Evolutionary conservation across 805 yeast species (phyloP).

Genomic region (Yarrowia sp.): DNA sequence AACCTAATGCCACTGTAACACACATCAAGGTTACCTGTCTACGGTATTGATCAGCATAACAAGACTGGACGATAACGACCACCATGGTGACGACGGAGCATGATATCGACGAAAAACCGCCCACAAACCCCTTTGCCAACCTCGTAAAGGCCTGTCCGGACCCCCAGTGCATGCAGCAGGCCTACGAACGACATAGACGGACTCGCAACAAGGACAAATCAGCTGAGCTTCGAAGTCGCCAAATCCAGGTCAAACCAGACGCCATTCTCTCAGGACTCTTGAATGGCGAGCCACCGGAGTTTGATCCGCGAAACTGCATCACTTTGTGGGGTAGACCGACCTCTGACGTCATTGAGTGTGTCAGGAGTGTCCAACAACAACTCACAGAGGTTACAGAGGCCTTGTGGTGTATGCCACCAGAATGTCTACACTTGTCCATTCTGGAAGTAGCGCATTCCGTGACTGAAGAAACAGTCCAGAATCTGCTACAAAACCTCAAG

Average conservation of each 20-base stretch:
- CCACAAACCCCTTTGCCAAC: background rate
- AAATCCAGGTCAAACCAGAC: slow-evolving; percentile 11
- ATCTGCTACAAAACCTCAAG: background rate
- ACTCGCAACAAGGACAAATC: slow-evolving; percentile 18
- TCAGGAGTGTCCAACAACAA: background rate
- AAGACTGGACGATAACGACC: background rate
- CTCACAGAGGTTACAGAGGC: background rate
- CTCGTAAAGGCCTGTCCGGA: slow-evolving; percentile 4
- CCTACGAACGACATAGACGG: slow-evolving; percentile 14
- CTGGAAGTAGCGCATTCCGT: slow-evolving; percentile 25
- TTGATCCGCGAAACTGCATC: slow-evolving; percentile 21
- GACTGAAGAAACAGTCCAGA: background rate
- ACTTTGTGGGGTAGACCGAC: slow-evolving; percentile 15
- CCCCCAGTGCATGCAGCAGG: slow-evolving; percentile 12
- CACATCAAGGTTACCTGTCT: slow-evolving; percentile 12
- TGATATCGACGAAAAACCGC: background rate
- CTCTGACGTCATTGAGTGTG: background rate
- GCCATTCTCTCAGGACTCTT: background rate
- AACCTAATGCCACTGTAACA: background rate
- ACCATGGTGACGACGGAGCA: slow-evolving; percentile 22
- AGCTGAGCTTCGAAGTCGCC: background rate
- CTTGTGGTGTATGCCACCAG: slow-evolving; percentile 25
- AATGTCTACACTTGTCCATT: slow-evolving; percentile 24
- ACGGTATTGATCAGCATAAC: background rate
- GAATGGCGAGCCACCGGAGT: slow-evolving; percentile 19